Conservation (phyloP, 2,329 filamentous ascomycete genomes). For the Colletotrichum sp. region DNA sequence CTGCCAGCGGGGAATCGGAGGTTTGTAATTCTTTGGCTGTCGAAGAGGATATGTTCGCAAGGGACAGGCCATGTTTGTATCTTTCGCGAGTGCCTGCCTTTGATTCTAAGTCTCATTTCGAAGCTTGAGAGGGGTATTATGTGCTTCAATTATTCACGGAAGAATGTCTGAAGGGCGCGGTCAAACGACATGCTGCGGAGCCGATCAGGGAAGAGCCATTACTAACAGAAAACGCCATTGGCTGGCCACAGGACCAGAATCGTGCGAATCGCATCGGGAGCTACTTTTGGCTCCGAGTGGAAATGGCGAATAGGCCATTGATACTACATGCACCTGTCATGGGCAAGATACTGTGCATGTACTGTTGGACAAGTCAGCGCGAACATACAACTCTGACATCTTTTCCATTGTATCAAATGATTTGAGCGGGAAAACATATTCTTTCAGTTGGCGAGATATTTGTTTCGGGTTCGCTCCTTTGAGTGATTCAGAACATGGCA, state of each 20-base stretch:
- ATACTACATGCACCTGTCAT: neutral
- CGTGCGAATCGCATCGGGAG: neutral
- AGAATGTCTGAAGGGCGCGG: neutral
- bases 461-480: neutral
- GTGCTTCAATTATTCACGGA: neutral
- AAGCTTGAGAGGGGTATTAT: neutral
- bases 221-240: neutral
- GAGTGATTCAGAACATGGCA: neutral
- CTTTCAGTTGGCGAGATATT: neutral
- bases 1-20: slow-evolving; percentile 34
- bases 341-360: neutral
- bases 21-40: slow-evolving; percentile 30
- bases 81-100: neutral
- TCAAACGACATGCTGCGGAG: neutral
- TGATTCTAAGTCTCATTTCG: neutral
- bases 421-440: neutral
- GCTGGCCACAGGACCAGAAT: neutral
- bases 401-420: neutral
- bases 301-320: neutral
- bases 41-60: slow-evolving; percentile 30
- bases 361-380: neutral
- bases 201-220: neutral
- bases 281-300: neutral
- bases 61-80: neutral
- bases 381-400: neutral